These are phyloP conservation scores for Conticribra weissflogii DNA, from an alignment of 108 stramenopile species.

Conservation along the genomic window DNA sequence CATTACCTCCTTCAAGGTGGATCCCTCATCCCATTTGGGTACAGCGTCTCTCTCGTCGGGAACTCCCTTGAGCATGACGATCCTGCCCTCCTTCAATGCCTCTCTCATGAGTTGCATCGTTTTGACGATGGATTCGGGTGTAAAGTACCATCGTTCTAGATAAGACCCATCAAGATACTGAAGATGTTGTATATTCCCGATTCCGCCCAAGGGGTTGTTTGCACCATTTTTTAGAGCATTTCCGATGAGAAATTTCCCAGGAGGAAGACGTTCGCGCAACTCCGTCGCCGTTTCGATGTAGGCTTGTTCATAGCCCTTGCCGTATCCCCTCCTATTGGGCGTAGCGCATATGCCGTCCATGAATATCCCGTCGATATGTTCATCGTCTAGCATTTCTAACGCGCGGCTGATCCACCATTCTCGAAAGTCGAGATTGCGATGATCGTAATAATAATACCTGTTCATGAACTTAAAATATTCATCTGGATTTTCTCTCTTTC, in stretches of 20 bases:
- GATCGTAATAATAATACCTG: constrained; percentile 33
- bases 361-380: constrained; percentile 45
- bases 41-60: no score
- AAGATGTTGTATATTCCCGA: constrained; percentile 27
- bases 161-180: constrained; percentile 49
- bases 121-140: constrained; percentile 6
- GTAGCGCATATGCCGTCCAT: constrained; percentile 42
- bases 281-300: constrained; percentile 36
- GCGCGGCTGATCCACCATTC: constrained; percentile 51
- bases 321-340: neutral
- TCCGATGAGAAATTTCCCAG: constrained; percentile 38
- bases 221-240: constrained; percentile 29
- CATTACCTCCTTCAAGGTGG: neutral
- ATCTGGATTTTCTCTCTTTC: constrained; percentile 6
- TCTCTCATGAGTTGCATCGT: constrained; percentile 34
- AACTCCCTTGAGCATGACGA: constrained; percentile 28
- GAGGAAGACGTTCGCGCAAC: constrained; percentile 31
- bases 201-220: constrained; percentile 2
- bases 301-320: constrained; percentile 16
- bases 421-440: constrained; percentile 33
- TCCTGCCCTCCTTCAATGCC: constrained; percentile 14
- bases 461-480: constrained; percentile 19
- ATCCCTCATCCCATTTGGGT: constrained; percentile 4
- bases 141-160: constrained; percentile 32
- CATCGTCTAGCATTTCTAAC: constrained; percentile 28